phyloP scores from a whole-genome alignment of 192 early-diverging fungal genomes.

The Mortierella antarctica region DNA sequence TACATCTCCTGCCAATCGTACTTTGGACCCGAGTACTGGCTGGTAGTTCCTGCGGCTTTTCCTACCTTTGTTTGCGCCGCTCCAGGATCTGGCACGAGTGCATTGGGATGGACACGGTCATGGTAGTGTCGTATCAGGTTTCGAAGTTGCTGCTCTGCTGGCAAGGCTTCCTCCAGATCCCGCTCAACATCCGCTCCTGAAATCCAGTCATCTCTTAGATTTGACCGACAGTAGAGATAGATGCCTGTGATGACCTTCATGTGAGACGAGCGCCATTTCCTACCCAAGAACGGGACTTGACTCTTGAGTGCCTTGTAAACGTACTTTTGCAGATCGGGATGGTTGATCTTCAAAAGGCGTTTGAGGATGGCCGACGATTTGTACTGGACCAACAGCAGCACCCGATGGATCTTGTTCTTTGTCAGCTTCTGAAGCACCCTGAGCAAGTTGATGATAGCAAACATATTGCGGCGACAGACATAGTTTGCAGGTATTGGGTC shows the following conservation, averaged over 20 bases:
- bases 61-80: conserved; percentile 8
- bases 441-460: conserved; percentile 77
- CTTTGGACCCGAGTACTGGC: conserved; percentile 38
- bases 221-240: conserved; percentile 70
- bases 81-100: conserved; percentile 39
- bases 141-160: conserved; percentile 75
- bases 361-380: conserved; percentile 86
- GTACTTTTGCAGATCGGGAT: conserved; percentile 73
- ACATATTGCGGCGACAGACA: conserved; percentile 70
- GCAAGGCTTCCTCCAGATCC: conserved; percentile 76
- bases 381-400: conserved; percentile 84
- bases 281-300: conserved; percentile 82
- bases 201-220: conserved; percentile 77
- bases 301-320: conserved; percentile 85
- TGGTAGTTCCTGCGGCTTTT: not conserved
- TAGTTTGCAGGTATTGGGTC: conserved; percentile 47
- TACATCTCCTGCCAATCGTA: conserved; percentile 55
- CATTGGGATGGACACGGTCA: conserved; percentile 57
- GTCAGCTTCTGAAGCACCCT: conserved; percentile 84
- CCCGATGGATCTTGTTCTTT: conserved; percentile 79
- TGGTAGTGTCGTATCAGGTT: conserved; percentile 72
- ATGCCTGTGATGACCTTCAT: conserved; percentile 86
- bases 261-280: conserved; percentile 86
- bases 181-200: conserved; percentile 71
- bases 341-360: conserved; percentile 76